Evolutionary conservation across 1,284 basidiomycete species (phyloP), one percentile per base, ranked within the genome.

Genomic region (Coniophora puteana): DNA sequence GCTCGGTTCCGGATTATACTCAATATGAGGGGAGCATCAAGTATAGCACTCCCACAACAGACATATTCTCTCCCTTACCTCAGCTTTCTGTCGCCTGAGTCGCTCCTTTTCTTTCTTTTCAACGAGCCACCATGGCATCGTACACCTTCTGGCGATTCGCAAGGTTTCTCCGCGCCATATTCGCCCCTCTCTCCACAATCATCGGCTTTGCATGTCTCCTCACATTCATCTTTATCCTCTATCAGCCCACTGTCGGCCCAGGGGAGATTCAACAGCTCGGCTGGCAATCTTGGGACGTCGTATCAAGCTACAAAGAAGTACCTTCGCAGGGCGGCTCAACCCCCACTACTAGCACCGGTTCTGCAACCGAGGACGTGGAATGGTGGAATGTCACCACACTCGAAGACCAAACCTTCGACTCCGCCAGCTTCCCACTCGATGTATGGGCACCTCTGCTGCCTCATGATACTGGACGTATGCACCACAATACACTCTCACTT

Each of bases 241-340:
- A 89, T 54, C 83, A 87, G 57, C 86, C 83, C 6, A 76, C 74
- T 11, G 67, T 72, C 4, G 83, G 83, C 4, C 89, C 90, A 4
- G 87, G 87, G 1, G 60, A 71, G 14, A 62, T 72, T 7, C 88
- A 92, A 52, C 73, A 76, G 36, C 65, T 93, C n/a, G 89, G 89
- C 14, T 93, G 90, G 91, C 91, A 94, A 53, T 74, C 86, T n/a
- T 93, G 89, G 89, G 90, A 90, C 31, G 52, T 72, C 4, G 69
- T 91, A 0, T 58, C 68, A 1, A 50, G 60, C 18, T 53, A 62
- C 22, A 25, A 18, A 20, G 23, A 38, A 16, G 11, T 29, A 10
- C 27, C 40, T 14, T 29, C 33, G 23, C 21, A 20, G 24, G 23
- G 30, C 39, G 8, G 28, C 22, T 17, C 38, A 40, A 20, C 39